Evolutionary conservation across 176 grass and related monocot genomes (phyloP), one percentile per base, ranked within the genome.

Genomic region (Bonia amplexicaulis): DNA sequence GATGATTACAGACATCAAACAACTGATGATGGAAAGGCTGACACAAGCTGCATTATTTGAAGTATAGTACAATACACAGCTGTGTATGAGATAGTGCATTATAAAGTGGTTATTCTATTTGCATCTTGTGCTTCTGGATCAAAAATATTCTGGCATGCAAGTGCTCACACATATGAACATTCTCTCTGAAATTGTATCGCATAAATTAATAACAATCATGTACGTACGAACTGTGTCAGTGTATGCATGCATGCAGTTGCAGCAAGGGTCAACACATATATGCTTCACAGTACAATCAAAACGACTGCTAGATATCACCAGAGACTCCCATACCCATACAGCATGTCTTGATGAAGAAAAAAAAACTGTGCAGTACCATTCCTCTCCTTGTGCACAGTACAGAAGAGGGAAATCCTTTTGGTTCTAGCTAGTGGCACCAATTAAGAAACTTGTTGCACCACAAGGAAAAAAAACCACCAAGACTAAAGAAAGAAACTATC

Each of bases 371-470:
- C 46, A 44, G 70, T 76, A 60, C 69, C 70, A 84, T 84, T 84
- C 74, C 54, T 87, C 85, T 87, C 80, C 74, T 80, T 74, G 55
- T 62, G 72, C 31, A 44, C 74, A 87, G 61, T 74, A 90, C 85
- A 91, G 23, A 84, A 87, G 69, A 73, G 42, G 52, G 75, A 44
- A 84, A 76, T 74, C 84, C 68, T 60, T 87, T 87, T 71, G 16
- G 51, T 80, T 87, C 68, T 84, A 53, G 31, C 80, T 76, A 87
- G 76, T 91, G 89, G 89, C 62, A 84, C 44, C 76, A 84, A 80
- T 80, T 57, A 42, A 91, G 69, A 87, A 87, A 91, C 81, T 71
- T 91, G 84, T 76, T 80, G 85, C 80, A 91, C 89, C 89, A 91
- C 81, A 87, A 84, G n/a, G 81, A 22, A 75, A 82, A 84, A 65